Evolutionary conservation across 768 basidiomycete species (phyloP).

Genomic region (Hortiboletus campestris): DNA sequence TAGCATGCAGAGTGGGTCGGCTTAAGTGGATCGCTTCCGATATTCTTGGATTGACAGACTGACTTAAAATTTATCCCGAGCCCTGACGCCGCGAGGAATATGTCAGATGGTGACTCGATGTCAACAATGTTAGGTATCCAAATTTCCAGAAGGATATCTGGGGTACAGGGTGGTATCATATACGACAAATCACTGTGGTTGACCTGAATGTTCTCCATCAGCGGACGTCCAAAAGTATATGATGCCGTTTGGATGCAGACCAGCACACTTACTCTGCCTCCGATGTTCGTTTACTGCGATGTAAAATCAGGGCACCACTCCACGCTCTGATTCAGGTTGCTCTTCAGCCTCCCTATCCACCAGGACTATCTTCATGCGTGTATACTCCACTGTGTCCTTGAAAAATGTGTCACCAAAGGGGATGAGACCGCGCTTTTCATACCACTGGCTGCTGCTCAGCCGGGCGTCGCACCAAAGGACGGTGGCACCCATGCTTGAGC

Average conservation of each 20-base stretch:
- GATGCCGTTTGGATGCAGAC: neutral
- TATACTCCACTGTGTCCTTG: constrained; percentile 55
- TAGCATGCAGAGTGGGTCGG: neutral
- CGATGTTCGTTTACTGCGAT: neutral
- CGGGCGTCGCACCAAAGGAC: constrained; percentile 62
- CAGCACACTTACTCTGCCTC: constrained; percentile 4
- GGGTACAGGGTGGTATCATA: constrained; percentile 19
- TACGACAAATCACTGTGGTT: constrained; percentile 1
- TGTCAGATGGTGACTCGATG: neutral
- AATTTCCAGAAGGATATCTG: constrained; percentile 3
- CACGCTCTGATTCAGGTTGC: neutral
- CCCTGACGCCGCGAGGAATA: constrained; percentile 5
- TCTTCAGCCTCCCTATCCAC: neutral
- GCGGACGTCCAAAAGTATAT: neutral
- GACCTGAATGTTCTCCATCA: constrained; percentile 12
- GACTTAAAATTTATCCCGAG: neutral
- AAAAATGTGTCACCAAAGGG: constrained; percentile 51
- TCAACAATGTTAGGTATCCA: constrained; percentile 2
- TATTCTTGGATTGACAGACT: neutral
- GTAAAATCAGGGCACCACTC: neutral
- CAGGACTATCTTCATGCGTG: constrained; percentile 48
- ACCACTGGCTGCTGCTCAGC: constrained; percentile 45
- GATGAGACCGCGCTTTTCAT: constrained; percentile 48
- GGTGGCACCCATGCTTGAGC: constrained; percentile 39
- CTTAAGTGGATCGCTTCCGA: constrained; percentile 1